Conservation (phyloP, 495 filamentous ascomycete genomes). For the Hyaloscypha hepaticicola region DNA sequence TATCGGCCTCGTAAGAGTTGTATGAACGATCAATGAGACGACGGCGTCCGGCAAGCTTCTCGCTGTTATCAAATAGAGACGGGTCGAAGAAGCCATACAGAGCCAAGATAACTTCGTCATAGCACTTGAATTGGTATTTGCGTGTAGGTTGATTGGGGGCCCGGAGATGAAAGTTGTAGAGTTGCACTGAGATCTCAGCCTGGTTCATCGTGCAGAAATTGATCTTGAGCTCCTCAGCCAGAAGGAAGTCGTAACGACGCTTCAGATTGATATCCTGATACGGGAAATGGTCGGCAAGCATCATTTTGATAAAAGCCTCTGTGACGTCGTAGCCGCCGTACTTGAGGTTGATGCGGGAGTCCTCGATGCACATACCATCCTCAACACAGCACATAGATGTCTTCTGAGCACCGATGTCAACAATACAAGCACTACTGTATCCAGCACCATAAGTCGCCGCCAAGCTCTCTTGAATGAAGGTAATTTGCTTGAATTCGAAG, state of each 20-base stretch:
- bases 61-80: constrained; percentile 73
- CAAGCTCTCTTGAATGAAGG: constrained; percentile 93
- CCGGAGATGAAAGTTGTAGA: constrained; percentile 84
- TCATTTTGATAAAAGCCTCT: constrained; percentile 92
- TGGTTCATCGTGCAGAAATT: constrained; percentile 87
- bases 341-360: constrained; percentile 89
- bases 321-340: constrained; percentile 92
- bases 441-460: constrained; percentile 96
- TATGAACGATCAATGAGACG: constrained; percentile 80
- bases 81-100: constrained; percentile 91
- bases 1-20: constrained; percentile 84
- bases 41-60: constrained; percentile 75
- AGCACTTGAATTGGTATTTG: constrained; percentile 91
- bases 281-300: constrained; percentile 91
- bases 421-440: constrained; percentile 87
- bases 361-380: constrained; percentile 91
- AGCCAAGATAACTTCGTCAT: constrained; percentile 89
- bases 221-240: constrained; percentile 93
- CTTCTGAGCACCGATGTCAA: constrained; percentile 96
- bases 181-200: constrained; percentile 74
- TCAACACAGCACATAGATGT: constrained; percentile 97
- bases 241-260: constrained; percentile 85
- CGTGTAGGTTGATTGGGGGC: constrained; percentile 83
- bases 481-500: constrained; percentile 84
- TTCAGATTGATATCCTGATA: constrained; percentile 91